These are phyloP conservation scores for Euphorbia corollata DNA, from an alignment of 441 rosid species.

Conservation along the genomic window DNA sequence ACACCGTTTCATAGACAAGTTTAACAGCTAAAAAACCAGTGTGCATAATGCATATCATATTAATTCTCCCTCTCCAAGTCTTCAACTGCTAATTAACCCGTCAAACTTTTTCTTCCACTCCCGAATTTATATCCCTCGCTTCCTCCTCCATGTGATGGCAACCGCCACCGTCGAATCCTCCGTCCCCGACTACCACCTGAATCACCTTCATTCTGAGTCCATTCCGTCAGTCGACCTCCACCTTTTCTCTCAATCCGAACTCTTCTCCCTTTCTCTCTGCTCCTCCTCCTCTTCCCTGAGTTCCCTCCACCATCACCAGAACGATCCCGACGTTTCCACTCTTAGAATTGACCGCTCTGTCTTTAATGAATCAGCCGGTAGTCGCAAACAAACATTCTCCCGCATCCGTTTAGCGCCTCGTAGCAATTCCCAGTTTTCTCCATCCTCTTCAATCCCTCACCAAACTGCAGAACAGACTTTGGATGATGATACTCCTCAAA, in stretches of 20 bases:
- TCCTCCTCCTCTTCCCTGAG: conserved; percentile 40
- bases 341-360: conserved; percentile 84
- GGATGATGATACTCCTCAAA: conserved; percentile 41
- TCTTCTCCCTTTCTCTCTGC: conserved; percentile 45
- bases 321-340: conserved; percentile 40
- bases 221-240: conserved; percentile 62
- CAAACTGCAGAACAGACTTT: conserved; percentile 23
- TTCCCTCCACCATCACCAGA: conserved; percentile 22
- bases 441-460: conserved; percentile 16
- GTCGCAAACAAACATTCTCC: conserved; percentile 83
- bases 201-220: conserved; percentile 39
- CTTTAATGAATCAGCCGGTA: conserved; percentile 92
- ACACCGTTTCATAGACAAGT: no score
- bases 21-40: no score
- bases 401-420: conserved; percentile 71
- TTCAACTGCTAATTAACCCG: not conserved
- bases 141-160: conserved; percentile 29
- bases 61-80: no score
- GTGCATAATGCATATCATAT: no score
- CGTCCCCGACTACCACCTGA: conserved; percentile 9
- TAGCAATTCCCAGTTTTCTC: conserved; percentile 25
- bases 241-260: conserved; percentile 52
- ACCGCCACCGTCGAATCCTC: conserved; percentile 26
- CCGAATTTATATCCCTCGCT: not conserved
- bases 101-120: not conserved